phyloP scores from a whole-genome alignment of 2,329 filamentous ascomycete species.

The Penicillium glabrum region DNA sequence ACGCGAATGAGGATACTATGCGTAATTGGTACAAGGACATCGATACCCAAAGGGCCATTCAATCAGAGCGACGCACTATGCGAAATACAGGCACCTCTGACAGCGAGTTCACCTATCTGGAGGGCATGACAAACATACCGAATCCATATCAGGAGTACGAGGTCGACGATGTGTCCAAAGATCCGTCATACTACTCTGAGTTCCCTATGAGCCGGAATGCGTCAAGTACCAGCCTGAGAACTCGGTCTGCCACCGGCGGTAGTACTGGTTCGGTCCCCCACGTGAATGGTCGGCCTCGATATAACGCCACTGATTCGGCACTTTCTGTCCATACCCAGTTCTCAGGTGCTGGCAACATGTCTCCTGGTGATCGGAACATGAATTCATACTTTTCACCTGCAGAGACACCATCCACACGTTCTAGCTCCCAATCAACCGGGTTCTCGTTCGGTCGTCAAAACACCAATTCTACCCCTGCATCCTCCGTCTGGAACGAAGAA shows the following conservation, averaged over 20 bases:
- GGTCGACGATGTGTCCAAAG: constrained; percentile 48
- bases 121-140: constrained; percentile 65
- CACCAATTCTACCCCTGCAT: constrained; percentile 58
- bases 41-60: constrained; percentile 66
- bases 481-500: constrained; percentile 63
- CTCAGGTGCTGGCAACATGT: constrained; percentile 47
- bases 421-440: constrained; percentile 55
- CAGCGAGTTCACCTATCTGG: constrained; percentile 80
- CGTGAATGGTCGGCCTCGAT: constrained; percentile 60
- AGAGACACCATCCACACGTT: constrained; percentile 63
- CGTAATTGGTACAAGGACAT: constrained; percentile 86
- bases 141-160: constrained; percentile 75
- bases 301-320: constrained; percentile 60
- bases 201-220: constrained; percentile 64
- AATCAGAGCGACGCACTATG: constrained; percentile 55
- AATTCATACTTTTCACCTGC: constrained; percentile 94
- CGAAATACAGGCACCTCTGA: constrained; percentile 57
- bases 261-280: constrained; percentile 42
- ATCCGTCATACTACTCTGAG: constrained; percentile 44
- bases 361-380: constrained; percentile 62
- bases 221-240: constrained; percentile 72
- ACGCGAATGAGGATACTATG: constrained; percentile 86
- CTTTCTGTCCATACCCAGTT: constrained; percentile 70
- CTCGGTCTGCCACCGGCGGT: constrained; percentile 71
- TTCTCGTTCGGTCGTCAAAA: constrained; percentile 78